Evolutionary conservation across 2,329 filamentous ascomycete species (phyloP).

Genomic region (Paraphoma sp.): DNA sequence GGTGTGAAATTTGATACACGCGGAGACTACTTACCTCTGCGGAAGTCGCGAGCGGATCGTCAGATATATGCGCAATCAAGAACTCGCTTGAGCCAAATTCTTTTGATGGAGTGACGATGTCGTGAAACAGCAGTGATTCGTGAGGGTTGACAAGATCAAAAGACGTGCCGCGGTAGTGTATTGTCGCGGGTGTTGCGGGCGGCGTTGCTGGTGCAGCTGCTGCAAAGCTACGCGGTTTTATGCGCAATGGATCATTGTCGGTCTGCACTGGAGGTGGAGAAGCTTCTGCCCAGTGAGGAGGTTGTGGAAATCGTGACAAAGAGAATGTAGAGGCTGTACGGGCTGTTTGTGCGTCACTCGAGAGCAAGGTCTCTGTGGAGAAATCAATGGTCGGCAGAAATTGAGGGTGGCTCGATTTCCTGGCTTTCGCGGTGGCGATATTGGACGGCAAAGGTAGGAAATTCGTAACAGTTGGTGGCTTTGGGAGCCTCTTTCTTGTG

Average conservation of each 20-base stretch:
- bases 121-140: constrained; percentile 42
- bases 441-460: constrained; percentile 11
- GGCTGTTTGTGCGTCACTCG: constrained; percentile 18
- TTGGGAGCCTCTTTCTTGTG: constrained; percentile 44
- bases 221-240: constrained; percentile 32
- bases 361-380: constrained; percentile 28
- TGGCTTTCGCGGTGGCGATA: constrained; percentile 24
- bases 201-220: constrained; percentile 41
- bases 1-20: not conserved
- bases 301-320: constrained; percentile 45
- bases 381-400: constrained; percentile 24
- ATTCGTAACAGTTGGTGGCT: constrained; percentile 28
- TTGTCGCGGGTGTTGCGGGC: constrained; percentile 45
- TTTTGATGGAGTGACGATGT: constrained; percentile 46
- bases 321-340: constrained; percentile 36
- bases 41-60: constrained; percentile 22
- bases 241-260: constrained; percentile 22
- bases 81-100: constrained; percentile 45
- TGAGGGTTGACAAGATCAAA: constrained; percentile 50
- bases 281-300: constrained; percentile 29
- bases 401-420: constrained; percentile 22
- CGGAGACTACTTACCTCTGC: constrained; percentile 22
- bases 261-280: constrained; percentile 27
- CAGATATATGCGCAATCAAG: constrained; percentile 30
- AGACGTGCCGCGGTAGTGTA: constrained; percentile 49